phyloP scores from a whole-genome alignment of 306 rosid species.

The Rosa multiflora region DNA sequence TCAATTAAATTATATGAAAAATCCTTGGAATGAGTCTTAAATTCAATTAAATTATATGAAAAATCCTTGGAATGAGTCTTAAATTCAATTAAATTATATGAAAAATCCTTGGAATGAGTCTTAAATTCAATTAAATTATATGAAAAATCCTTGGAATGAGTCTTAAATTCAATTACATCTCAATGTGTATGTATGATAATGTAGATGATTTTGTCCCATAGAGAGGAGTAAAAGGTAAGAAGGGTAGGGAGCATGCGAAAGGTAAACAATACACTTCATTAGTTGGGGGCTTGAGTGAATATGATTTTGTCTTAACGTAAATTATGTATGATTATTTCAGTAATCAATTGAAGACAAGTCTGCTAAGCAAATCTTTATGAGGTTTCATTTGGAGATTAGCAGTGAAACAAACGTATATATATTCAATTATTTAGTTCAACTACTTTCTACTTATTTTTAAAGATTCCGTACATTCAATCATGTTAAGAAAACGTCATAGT shows the following conservation, averaged over 20 bases:
- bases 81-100: neutral
- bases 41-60: too few relatives aligned
- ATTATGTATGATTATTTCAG: constrained; percentile 8
- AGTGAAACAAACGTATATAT: constrained; percentile 1
- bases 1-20: too few relatives aligned
- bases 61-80: too few relatives aligned
- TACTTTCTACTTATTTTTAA: neutral
- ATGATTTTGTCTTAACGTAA: constrained; percentile 29
- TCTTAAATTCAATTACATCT: neutral
- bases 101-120: neutral
- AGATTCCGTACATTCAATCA: neutral
- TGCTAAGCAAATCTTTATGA: constrained; percentile 1
- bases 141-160: neutral
- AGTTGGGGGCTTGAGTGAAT: constrained; percentile 7
- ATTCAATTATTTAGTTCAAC: constrained; percentile 23
- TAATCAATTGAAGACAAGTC: constrained; percentile 16
- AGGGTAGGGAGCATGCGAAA: neutral
- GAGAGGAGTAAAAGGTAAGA: neutral
- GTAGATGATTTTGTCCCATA: neutral
- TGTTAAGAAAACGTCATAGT: too few relatives aligned
- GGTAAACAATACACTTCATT: neutral
- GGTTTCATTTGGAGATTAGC: neutral
- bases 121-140: neutral
- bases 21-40: too few relatives aligned
- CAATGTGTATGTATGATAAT: neutral